Conservation (phyloP, 1,139 yeast genomes). For the Taiozyma sp. region DNA sequence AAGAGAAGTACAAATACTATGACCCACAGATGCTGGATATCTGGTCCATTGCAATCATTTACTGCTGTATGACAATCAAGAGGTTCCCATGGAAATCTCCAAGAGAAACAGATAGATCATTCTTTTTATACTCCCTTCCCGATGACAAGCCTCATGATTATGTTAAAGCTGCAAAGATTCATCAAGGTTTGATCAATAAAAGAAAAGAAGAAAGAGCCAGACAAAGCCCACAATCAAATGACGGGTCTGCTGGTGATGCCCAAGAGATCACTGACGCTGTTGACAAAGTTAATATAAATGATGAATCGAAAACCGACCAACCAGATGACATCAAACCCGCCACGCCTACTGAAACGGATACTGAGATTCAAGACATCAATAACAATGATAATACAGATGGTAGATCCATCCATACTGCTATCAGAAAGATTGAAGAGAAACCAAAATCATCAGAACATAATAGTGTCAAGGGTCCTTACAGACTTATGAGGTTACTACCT, state of each 20-base stretch:
- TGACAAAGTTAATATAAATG: not conserved
- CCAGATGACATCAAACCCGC: not conserved
- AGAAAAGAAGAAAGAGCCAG: slow-evolving; percentile 29
- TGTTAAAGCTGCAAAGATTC: slow-evolving; percentile 42
- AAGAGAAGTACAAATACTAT: slow-evolving; percentile 51
- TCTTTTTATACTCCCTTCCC: slow-evolving; percentile 48
- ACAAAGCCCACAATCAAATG: slow-evolving; percentile 3
- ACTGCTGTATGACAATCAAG: slow-evolving; percentile 91
- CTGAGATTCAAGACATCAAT: not conserved
- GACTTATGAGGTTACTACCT: slow-evolving; percentile 82
- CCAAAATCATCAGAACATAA: not conserved
- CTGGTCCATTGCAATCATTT: slow-evolving; percentile 94
- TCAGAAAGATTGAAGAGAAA: slow-evolving; percentile 6
- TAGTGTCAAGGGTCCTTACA: slow-evolving; percentile 68
- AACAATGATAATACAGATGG: not conserved
- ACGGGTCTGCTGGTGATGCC: slow-evolving; percentile 21
- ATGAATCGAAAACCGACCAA: not conserved
- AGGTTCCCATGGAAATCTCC: slow-evolving; percentile 99
- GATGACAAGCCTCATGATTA: slow-evolving; percentile 40
- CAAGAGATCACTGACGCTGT: slow-evolving; percentile 8
- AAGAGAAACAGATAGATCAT: slow-evolving; percentile 79
- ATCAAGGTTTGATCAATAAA: slow-evolving; percentile 36
- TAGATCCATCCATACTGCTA: not conserved
- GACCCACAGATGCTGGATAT: slow-evolving; percentile 93
- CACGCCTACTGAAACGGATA: not conserved